Conservation (phyloP, 2,329 filamentous ascomycete genomes). For the Chaetoscypha palmicola region DNA sequence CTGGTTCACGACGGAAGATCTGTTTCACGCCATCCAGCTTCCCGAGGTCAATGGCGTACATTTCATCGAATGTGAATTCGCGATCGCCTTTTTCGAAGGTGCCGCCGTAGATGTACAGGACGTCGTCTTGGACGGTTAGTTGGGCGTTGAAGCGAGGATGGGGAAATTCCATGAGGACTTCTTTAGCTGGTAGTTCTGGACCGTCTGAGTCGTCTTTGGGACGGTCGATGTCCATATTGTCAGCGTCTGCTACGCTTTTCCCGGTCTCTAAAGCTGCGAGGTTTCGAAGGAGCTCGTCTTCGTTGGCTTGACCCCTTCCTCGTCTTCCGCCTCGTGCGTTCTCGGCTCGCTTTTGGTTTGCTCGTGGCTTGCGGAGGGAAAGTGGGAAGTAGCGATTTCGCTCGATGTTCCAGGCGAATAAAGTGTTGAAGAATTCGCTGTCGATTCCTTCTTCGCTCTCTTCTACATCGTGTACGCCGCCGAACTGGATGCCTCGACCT, state of each 20-base stretch:
- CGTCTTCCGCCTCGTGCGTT: constrained; percentile 55
- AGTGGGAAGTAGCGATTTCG: constrained; percentile 92
- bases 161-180: constrained; percentile 74
- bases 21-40: constrained; percentile 93
- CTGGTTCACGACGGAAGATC: constrained; percentile 76
- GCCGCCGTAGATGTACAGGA: constrained; percentile 88
- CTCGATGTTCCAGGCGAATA: constrained; percentile 93
- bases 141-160: constrained; percentile 88
- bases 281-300: constrained; percentile 83
- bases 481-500: constrained; percentile 86
- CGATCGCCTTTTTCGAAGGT: constrained; percentile 93
- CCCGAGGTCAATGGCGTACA: constrained; percentile 88
- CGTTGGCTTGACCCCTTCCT: constrained; percentile 78
- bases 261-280: constrained; percentile 79
- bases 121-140: constrained; percentile 83
- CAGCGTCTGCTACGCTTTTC: constrained; percentile 49
- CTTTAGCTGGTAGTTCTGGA: constrained; percentile 50
- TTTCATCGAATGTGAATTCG: constrained; percentile 92
- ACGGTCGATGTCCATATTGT: constrained; percentile 42
- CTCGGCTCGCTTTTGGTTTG: constrained; percentile 50
- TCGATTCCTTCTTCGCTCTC: constrained; percentile 92
- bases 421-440: constrained; percentile 89
- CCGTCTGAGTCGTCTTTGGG: constrained; percentile 46
- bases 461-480: constrained; percentile 89
- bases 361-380: constrained; percentile 64